phyloP scores from a whole-genome alignment of 1,284 basidiomycete genomes.

The Phlebopus sp. region DNA sequence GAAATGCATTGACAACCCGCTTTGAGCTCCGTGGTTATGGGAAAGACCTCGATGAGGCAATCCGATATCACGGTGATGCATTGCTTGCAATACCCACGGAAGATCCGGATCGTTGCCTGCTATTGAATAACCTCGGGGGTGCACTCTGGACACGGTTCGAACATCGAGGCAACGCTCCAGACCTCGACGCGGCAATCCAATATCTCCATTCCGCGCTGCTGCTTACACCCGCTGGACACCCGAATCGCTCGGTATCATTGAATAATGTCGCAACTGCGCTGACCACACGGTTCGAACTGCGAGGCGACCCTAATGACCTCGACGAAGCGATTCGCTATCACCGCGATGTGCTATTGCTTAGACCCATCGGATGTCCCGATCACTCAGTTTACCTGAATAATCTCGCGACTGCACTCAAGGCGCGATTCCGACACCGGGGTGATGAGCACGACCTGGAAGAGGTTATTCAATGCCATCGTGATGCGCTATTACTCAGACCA shows the following conservation, averaged over 20 bases:
- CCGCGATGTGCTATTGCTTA: conserved; percentile 13
- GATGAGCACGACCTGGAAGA: background rate
- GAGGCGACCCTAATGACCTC: background rate
- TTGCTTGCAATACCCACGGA: too few relatives aligned
- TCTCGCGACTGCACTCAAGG: conserved; percentile 17
- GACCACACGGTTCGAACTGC: conserved; percentile 13
- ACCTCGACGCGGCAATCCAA: conserved; percentile 1
- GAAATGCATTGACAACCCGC: too few relatives aligned
- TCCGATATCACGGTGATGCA: too few relatives aligned
- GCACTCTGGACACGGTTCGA: too few relatives aligned
- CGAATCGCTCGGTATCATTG: background rate
- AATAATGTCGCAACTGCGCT: conserved; percentile 19
- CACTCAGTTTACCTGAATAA: conserved; percentile 15
- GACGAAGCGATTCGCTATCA: too few relatives aligned
- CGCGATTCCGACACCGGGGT: conserved; percentile 9
- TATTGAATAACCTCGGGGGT: too few relatives aligned
- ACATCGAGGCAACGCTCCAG: too few relatives aligned
- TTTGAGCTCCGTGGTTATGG: too few relatives aligned
- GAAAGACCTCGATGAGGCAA: too few relatives aligned
- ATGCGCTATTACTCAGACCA: background rate
- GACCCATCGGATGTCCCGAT: conserved; percentile 18
- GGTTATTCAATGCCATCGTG: background rate
- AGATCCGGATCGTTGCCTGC: too few relatives aligned
- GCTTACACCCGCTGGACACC: background rate
- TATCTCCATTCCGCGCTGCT: background rate